A percentile compares a stretch with the other conserved stretches of the same genome.
Evolutionary conservation across 179 eudicot genomes (phyloP).

Genomic region (Spinacia oleracea): DNA sequence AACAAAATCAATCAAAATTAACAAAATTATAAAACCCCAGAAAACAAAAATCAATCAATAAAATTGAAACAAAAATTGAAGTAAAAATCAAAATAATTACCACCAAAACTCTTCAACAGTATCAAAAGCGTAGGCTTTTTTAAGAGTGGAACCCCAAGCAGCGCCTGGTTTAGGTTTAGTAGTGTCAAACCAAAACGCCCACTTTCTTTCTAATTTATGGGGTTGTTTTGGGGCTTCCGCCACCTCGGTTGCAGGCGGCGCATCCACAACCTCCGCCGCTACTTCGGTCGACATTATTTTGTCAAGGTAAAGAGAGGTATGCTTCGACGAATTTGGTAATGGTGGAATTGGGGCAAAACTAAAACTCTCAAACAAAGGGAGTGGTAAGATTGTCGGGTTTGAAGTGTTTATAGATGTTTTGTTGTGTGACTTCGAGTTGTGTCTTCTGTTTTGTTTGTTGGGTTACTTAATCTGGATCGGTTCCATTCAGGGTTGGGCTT

Average conservation of each 20-base stretch:
- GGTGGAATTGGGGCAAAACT: not conserved
- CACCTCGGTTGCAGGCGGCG: conserved; percentile 32
- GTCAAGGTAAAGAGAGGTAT: not conserved
- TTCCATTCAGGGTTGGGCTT: not conserved
- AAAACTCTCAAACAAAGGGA: not conserved
- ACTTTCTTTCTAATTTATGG: conserved; percentile 73
- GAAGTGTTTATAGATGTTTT: not conserved
- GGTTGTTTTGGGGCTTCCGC: conserved; percentile 40
- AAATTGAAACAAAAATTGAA: not conserved
- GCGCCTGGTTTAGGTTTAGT: conserved; percentile 93
- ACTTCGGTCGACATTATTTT: conserved; percentile 37
- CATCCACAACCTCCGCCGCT: conserved; percentile 33
- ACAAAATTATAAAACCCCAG: not conserved
- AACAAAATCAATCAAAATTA: not conserved
- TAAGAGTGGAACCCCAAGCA: conserved; percentile 83
- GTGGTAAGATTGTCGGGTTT: not conserved
- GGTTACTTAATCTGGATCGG: not conserved
- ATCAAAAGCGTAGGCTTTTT: conserved; percentile 73
- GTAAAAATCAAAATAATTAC: conserved; percentile 27
- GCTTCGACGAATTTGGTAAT: not conserved
- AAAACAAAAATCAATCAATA: conserved; percentile 1
- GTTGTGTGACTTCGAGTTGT: too few relatives aligned
- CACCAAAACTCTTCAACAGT: conserved; percentile 97
- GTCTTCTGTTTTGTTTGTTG: not conserved
- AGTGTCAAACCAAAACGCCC: conserved; percentile 97